Conservation (phyloP, 345 rosid genomes). For the Capsella bursapastoris region DNA sequence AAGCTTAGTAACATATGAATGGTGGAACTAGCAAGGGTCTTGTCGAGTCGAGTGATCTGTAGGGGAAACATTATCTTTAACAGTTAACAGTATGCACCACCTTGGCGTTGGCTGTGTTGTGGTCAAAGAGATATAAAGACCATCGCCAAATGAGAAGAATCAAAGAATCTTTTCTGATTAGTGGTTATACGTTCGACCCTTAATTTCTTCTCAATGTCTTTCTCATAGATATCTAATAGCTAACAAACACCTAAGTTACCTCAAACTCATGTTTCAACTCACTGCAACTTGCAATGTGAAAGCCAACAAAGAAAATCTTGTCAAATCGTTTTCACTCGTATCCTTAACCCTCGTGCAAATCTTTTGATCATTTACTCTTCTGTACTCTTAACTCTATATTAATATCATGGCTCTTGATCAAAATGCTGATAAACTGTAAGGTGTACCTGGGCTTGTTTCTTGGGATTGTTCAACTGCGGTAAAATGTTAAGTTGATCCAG, state of each 20-base stretch:
- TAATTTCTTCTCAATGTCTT: slow-evolving; percentile 26
- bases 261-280: slow-evolving; percentile 25
- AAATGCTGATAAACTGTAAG: neutral
- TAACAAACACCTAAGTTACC: slow-evolving; percentile 19
- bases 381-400: slow-evolving; percentile 21
- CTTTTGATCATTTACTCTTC: slow-evolving; percentile 26
- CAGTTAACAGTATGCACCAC: slow-evolving; percentile 42
- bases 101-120: slow-evolving; percentile 29
- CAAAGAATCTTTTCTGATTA: slow-evolving; percentile 28
- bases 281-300: slow-evolving; percentile 37
- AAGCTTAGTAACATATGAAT: slow-evolving; percentile 21
- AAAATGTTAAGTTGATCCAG: neutral
- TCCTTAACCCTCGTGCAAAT: slow-evolving; percentile 24
- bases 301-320: slow-evolving; percentile 24
- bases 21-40: slow-evolving; percentile 30
- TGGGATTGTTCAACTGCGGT: neutral
- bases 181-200: slow-evolving; percentile 30
- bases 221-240: slow-evolving; percentile 16
- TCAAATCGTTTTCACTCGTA: slow-evolving; percentile 37
- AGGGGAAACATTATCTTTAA: slow-evolving; percentile 39
- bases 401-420: slow-evolving; percentile 15
- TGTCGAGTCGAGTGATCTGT: slow-evolving; percentile 26
- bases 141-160: slow-evolving; percentile 17
- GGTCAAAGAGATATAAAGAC: slow-evolving; percentile 23
- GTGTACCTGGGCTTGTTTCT: slow-evolving; percentile 28